A percentile compares a stretch with the other conserved stretches of the same genome.
Conservation (phyloP, 2,329 filamentous ascomycete genomes). For the Monosporascus sp. region DNA sequence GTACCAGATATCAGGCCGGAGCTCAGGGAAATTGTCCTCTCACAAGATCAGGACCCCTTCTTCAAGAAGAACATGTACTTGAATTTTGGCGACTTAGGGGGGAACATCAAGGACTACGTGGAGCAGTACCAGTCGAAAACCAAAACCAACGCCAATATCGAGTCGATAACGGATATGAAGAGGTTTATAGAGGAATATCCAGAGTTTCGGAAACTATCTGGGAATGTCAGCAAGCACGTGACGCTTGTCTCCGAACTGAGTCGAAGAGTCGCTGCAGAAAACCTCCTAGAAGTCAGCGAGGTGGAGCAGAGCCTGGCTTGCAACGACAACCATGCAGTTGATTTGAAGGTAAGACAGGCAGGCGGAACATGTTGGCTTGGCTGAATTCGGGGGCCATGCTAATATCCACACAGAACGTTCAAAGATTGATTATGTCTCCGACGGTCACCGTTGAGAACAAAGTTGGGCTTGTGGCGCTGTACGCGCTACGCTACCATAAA, state of each 20-base stretch:
- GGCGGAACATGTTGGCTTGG: background rate
- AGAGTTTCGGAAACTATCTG: slow-evolving; percentile 92
- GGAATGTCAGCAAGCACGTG: slow-evolving; percentile 98
- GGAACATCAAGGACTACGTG: slow-evolving; percentile 97
- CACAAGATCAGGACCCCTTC: slow-evolving; percentile 95
- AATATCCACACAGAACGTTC: slow-evolving; percentile 57
- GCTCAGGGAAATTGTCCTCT: slow-evolving; percentile 88
- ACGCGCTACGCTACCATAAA: slow-evolving; percentile 86
- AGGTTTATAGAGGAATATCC: slow-evolving; percentile 98
- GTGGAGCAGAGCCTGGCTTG: slow-evolving; percentile 95
- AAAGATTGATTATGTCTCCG: slow-evolving; percentile 77
- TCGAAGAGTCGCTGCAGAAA: slow-evolving; percentile 77
- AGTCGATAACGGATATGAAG: slow-evolving; percentile 98
- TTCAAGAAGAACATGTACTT: slow-evolving; percentile 99
- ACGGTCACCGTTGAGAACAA: slow-evolving; percentile 77
- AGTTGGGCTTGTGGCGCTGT: slow-evolving; percentile 85
- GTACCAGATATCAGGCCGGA: slow-evolving; percentile 82
- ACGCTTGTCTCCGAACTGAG: slow-evolving; percentile 92
- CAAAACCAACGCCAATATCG: slow-evolving; percentile 92
- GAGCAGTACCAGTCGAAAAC: slow-evolving; percentile 97
- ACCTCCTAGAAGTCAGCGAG: slow-evolving; percentile 91
- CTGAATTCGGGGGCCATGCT: slow-evolving; percentile 7
- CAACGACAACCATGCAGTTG: slow-evolving; percentile 87
- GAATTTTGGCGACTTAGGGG: slow-evolving; percentile 92
- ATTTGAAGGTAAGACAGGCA: slow-evolving; percentile 65